Evolutionary conservation across 257 asterid genomes (phyloP), one percentile per base, ranked within the genome.

Genomic region (Solanum chiquidenum): DNA sequence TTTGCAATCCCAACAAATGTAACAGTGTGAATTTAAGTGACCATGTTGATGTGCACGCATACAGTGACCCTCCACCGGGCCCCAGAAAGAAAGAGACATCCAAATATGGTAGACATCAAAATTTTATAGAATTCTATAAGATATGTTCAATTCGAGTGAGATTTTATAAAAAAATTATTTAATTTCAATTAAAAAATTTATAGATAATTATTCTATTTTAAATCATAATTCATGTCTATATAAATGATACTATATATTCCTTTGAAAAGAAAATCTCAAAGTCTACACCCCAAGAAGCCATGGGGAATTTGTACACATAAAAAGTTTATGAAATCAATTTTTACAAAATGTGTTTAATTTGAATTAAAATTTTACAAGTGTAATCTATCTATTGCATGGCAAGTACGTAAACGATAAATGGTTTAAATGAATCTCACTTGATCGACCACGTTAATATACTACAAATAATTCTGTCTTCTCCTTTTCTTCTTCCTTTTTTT

Each of bases 111-210:
- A 46, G 20, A 55, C 64, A 2, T 55, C 7, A 0, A 55, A 55
- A 55, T 55, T 55, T 55, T 55, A 6, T 7, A 18, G 0, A 1
- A 18, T 0, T 55, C 1, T 18, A 55, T 0, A 0, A 55, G 0
- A 18, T 6, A 18, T 6, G 0, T 20, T 18, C 0, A 2, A 0
- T 55, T 55, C 0, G 1, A 0, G n/a, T 55, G 4, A 1, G 0
- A 55, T 55, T 55, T 18, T 6, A 16, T 55, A 6, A 18, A 52
- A 52, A 6, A 18, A 16, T 6, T 55, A 6, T 55, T 55, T 2
- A 6, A 6, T 18, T 2, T 55, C 4, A 18, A 18, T 0, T 55
- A 52, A 52, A 6, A 2, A 0, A 0, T 2, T 16, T 16, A 1
- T 52, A 16, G 4, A 0, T 52, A 52, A 52, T 52, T 52, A 52